Evolutionary conservation across 305 asterid species (phyloP).

Genomic region (Petunia hybrid): DNA sequence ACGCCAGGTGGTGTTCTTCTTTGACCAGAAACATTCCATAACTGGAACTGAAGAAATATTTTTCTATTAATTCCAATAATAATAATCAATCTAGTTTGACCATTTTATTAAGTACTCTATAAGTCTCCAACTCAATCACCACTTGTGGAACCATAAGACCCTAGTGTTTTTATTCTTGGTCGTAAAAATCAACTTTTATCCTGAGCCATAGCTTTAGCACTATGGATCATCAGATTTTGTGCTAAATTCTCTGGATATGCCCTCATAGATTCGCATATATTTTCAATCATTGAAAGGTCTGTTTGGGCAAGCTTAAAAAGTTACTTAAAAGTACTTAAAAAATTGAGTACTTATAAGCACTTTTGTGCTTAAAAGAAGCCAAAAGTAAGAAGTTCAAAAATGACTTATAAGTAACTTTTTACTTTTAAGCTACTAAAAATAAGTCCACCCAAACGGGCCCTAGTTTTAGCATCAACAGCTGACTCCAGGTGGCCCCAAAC

Average conservation of each 20-base stretch:
- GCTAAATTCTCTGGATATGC: not conserved
- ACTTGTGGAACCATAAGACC: not conserved
- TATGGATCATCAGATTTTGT: not conserved
- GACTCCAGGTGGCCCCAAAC: not conserved
- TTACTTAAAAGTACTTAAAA: no score
- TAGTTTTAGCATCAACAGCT: not conserved
- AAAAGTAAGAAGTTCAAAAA: no score
- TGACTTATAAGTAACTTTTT: no score
- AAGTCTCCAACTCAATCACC: not conserved
- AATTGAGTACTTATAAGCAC: no score
- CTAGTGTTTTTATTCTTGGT: not conserved
- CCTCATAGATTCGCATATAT: not conserved
- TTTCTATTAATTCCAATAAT: not conserved
- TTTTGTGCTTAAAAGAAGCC: no score
- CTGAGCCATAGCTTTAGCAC: conserved; percentile 16
- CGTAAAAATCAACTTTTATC: not conserved
- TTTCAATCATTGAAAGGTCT: not conserved
- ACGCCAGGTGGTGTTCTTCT: not conserved
- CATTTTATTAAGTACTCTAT: not conserved
- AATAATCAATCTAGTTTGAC: not conserved
- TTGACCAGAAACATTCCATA: not conserved
- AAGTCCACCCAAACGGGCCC: no score
- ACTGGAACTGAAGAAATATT: not conserved
- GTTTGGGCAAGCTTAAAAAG: no score
- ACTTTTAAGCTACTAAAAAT: no score